These are phyloP conservation scores for Nicotiana undulata DNA, from an alignment of 257 asterid species.

Conservation along the genomic window DNA sequence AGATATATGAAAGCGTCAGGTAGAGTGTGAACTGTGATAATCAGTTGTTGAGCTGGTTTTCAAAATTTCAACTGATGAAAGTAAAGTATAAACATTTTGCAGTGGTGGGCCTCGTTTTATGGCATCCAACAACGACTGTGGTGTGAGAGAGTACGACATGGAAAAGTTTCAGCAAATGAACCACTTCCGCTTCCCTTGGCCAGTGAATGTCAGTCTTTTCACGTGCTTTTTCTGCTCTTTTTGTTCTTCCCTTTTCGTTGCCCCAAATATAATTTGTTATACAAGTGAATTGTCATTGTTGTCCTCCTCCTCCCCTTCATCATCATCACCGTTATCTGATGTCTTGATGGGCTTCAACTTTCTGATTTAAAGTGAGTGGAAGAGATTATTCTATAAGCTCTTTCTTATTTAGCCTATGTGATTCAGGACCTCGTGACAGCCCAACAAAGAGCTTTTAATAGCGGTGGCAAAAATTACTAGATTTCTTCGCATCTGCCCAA, in stretches of 20 bases:
- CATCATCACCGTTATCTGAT: neutral
- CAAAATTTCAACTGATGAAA: neutral
- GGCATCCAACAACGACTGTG: conserved; percentile 60
- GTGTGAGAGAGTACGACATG: conserved; percentile 64
- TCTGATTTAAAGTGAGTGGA: no score
- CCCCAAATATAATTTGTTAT: neutral
- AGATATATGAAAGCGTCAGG: conserved; percentile 48
- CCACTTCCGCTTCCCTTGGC: conserved; percentile 64
- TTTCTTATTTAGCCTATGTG: no score
- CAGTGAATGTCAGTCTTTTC: conserved; percentile 59
- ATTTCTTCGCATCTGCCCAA: no score
- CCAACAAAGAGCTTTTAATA: no score
- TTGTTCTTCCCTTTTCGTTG: neutral
- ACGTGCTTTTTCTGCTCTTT: neutral
- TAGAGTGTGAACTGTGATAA: conserved; percentile 12
- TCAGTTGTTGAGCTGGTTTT: neutral
- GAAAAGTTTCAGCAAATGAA: conserved; percentile 61
- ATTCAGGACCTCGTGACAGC: no score
- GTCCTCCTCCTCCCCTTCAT: neutral
- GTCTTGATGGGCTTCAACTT: no score
- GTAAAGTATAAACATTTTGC: conserved; percentile 18
- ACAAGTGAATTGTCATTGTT: neutral
- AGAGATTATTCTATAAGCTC: no score
- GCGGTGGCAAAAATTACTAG: no score
- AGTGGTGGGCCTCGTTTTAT: conserved; percentile 52